phyloP scores from a whole-genome alignment of 495 filamentous ascomycete species.

The Podospora appendiculata region DNA sequence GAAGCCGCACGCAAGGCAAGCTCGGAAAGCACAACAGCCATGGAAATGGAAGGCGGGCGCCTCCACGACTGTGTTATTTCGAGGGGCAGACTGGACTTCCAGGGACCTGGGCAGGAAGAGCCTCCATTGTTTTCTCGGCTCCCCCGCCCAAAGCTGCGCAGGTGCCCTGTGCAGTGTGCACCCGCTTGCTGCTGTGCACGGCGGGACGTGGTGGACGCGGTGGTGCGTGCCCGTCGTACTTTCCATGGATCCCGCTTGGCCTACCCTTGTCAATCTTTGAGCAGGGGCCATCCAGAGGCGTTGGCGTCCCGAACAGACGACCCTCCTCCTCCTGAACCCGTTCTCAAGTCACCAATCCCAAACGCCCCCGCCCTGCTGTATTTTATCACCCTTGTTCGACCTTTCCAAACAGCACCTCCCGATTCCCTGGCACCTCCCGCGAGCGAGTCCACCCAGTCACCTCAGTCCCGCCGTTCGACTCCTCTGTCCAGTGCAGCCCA shows the following conservation, averaged over 20 bases:
- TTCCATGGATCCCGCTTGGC: background rate
- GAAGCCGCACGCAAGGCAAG: too few species aligned
- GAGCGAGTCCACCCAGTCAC: background rate
- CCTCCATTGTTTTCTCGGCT: too few species aligned
- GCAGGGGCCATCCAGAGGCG: constrained; percentile 6
- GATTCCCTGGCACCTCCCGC: constrained; percentile 2
- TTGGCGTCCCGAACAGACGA: constrained; percentile 5
- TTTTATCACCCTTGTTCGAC: constrained; percentile 2
- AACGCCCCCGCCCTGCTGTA: constrained; percentile 4
- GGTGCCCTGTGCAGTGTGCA: background rate
- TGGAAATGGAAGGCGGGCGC: too few species aligned
- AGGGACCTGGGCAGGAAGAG: too few species aligned
- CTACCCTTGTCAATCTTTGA: constrained; percentile 4
- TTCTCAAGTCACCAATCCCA: constrained; percentile 4
- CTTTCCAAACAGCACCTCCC: background rate
- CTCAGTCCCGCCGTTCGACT: background rate
- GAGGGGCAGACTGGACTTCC: too few species aligned
- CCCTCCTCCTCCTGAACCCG: background rate
- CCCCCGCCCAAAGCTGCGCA: too few species aligned
- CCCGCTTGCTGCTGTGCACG: background rate
- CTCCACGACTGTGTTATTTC: too few species aligned
- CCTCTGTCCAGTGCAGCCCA: too few species aligned
- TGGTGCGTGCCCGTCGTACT: background rate
- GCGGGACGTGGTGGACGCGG: background rate
- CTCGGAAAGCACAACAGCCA: too few species aligned